These are phyloP conservation scores for Penicillium canescens DNA, from an alignment of 495 filamentous ascomycete genomes.

Conservation along the genomic window DNA sequence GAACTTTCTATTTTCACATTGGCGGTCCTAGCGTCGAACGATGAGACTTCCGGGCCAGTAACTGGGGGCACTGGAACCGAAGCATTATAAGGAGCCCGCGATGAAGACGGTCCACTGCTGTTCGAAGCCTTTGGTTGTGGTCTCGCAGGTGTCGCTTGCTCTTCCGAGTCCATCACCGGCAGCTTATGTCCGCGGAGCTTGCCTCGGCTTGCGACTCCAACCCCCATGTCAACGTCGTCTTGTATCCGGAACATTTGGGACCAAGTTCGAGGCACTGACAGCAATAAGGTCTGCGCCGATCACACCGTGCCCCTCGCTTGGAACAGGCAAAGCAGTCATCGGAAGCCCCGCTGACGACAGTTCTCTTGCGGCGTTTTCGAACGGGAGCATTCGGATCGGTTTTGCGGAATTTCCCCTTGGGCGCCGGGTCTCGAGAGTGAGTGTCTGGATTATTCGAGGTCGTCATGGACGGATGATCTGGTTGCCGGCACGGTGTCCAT, in stretches of 20 bases:
- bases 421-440: constrained; percentile 19
- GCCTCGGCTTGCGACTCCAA: constrained; percentile 93
- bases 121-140: constrained; percentile 12
- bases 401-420: constrained; percentile 32
- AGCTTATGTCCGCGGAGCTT: constrained; percentile 89
- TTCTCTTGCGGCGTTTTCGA: constrained; percentile 83
- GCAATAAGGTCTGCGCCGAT: constrained; percentile 91
- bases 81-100: constrained; percentile 12
- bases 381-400: constrained; percentile 23
- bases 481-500: constrained; percentile 16
- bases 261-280: constrained; percentile 89
- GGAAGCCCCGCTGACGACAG: constrained; percentile 82
- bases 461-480: constrained; percentile 15
- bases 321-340: constrained; percentile 96
- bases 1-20: constrained; percentile 3
- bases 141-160: constrained; percentile 13
- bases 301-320: constrained; percentile 80
- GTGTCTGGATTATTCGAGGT: constrained; percentile 13
- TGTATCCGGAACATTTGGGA: constrained; percentile 95
- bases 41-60: constrained; percentile 2
- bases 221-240: constrained; percentile 96
- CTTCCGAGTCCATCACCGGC: constrained; percentile 59
- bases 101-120: constrained; percentile 15
- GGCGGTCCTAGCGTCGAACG: neutral
- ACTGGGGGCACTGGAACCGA: constrained; percentile 8